phyloP scores from a whole-genome alignment of 345 rosid species.

The Brassica napus region DNA sequence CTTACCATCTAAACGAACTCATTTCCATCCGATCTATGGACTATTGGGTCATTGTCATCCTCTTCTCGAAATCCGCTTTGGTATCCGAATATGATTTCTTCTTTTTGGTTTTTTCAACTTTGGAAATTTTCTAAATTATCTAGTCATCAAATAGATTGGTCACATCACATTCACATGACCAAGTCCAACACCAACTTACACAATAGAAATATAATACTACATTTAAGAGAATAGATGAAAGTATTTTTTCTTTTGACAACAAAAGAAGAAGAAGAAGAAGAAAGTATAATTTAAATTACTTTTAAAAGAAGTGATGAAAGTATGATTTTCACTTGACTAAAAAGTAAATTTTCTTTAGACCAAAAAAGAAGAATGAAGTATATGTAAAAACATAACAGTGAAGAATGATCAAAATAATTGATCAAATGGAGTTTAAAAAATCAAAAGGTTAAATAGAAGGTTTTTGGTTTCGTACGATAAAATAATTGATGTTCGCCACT shows the following conservation, averaged over 20 bases:
- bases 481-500: constrained; percentile 36
- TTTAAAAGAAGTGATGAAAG: background rate
- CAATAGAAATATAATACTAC: background rate
- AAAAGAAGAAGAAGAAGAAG: background rate
- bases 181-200: background rate
- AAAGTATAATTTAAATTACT: background rate
- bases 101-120: background rate
- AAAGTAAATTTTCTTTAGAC: background rate
- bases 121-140: background rate
- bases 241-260: background rate
- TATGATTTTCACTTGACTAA: background rate
- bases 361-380: background rate
- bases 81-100: background rate
- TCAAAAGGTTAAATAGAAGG: constrained; percentile 4
- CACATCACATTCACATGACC: background rate
- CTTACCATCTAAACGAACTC: background rate
- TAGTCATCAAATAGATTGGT: background rate
- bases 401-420: background rate
- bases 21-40: background rate
- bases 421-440: background rate
- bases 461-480: constrained; percentile 33
- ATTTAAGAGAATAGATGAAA: background rate
- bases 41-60: background rate
- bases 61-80: background rate
- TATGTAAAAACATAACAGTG: background rate